Evolutionary conservation across 225 moss, liverwort and hornwort genomes (phyloP), one percentile per base, ranked within the genome.

Genomic region (Pseudisothecium myosuroides): DNA sequence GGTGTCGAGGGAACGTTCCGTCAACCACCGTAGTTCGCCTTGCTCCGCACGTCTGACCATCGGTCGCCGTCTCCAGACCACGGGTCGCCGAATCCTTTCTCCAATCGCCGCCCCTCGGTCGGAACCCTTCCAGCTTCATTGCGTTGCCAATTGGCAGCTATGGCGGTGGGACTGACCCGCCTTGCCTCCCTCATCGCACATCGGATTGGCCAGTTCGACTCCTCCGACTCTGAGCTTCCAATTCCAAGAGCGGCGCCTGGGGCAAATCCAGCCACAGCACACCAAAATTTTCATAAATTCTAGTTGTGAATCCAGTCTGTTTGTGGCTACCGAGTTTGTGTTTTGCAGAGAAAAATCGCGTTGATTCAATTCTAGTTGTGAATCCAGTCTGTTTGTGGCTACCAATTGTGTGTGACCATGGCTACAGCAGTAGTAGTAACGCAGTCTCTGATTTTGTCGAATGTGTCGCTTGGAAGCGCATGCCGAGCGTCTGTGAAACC

Each of bases 141-240:
- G 16, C 22, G 21, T 60, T 89, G 81, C 83, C 88, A 92, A 92
- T 88, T 92, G 88, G 86, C 87, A 84, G 76, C 87, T 32, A 39
- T 81, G 76, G 87, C 87, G 87, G 89, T 87, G 92, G 67, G 62
- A 72, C 45, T 45, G 45, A 45, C 41, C 39, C 39, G 61, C 23
- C n/a, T 47, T 23, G 52, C 61, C 29, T 32, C 27, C 21, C 62
- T 28, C 13, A 19, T 39, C 37, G 72, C 23, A 22, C 60, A 19
- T 59, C n/a, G 37, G 69, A 86, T 92, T 88, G 50, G 84, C 54
- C 66, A 27, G 11, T 47, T 20, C 18, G 37, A 49, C 76, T 63
- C 52, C 58, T 64, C 43, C 83, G 10, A 68, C 63, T 34, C 2
- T 54, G 73, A 88, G 37, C 49, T 88, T 74, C 31, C 61, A 76